A percentile compares a stretch with the other conserved stretches of the same genome.
Evolutionary conservation across 2,329 filamentous ascomycete species (phyloP).

Genomic region (Scopulariopsis brevicaulis): DNA sequence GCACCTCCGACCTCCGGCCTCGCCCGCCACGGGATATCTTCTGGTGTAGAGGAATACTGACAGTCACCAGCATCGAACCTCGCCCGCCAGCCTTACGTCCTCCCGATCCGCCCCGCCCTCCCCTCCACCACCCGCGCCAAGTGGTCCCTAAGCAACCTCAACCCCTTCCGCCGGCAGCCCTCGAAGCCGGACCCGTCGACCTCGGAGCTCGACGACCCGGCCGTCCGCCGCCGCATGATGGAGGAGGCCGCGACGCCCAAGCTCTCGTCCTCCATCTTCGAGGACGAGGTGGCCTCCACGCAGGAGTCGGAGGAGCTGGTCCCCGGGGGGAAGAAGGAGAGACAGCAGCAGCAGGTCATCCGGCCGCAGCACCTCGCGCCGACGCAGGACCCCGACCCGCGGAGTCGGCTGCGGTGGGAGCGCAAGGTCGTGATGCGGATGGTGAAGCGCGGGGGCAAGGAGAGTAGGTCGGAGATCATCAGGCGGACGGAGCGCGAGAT

Average conservation of each 20-base stretch:
- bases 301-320: conserved; percentile 22
- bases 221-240: conserved; percentile 28
- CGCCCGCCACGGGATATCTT: not conserved
- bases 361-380: conserved; percentile 6
- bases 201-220: conserved; percentile 29
- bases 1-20: not conserved
- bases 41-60: not conserved
- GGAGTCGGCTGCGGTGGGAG: conserved; percentile 62
- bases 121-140: conserved; percentile 22
- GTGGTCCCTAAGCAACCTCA: conserved; percentile 29
- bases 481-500: conserved; percentile 49
- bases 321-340: conserved; percentile 3
- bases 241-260: conserved; percentile 26
- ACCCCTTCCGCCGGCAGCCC: conserved; percentile 8
- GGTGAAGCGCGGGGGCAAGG: conserved; percentile 49
- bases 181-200: conserved; percentile 16
- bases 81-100: not conserved
- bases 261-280: conserved; percentile 48
- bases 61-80: not conserved
- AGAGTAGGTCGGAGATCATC: conserved; percentile 53
- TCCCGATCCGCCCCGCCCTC: conserved; percentile 10
- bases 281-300: conserved; percentile 36
- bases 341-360: not conserved
- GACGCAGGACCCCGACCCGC: conserved; percentile 57
- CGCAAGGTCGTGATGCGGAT: conserved; percentile 73